phyloP scores from a whole-genome alignment of 345 rosid genomes.

The Erysimum cheiranthoides region DNA sequence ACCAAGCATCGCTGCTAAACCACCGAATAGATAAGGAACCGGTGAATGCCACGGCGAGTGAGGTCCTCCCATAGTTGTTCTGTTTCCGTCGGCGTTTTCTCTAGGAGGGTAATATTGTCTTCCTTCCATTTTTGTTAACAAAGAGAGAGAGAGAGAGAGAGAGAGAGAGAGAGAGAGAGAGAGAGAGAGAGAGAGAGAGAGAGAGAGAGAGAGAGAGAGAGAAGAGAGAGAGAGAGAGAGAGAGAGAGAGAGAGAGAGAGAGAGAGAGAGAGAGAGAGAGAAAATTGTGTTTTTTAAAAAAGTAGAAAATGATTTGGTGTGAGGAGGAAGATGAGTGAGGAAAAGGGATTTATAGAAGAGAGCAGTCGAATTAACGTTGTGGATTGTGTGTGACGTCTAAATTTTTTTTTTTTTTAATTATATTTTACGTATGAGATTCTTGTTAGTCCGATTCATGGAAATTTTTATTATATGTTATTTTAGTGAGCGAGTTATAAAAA shows the following conservation, averaged over 20 bases:
- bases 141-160: not conserved
- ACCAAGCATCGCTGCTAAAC: constrained; percentile 93
- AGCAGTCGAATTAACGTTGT: constrained; percentile 30
- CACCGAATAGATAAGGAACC: constrained; percentile 90
- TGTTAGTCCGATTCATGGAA: not conserved
- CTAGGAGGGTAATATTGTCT: constrained; percentile 51
- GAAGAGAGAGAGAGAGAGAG: not conserved
- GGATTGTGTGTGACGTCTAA: constrained; percentile 38
- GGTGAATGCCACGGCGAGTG: constrained; percentile 96
- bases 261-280: not conserved
- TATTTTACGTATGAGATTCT: constrained; percentile 30
- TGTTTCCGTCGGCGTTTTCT: constrained; percentile 37
- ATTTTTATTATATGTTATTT: constrained; percentile 5
- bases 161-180: not conserved
- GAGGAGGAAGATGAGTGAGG: constrained; percentile 38
- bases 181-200: not conserved
- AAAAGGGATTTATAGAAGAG: constrained; percentile 45
- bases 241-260: not conserved
- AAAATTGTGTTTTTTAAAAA: not conserved
- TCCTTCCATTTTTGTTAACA: constrained; percentile 49
- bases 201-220: not conserved
- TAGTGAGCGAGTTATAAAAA: not conserved
- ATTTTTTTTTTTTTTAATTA: constrained; percentile 1
- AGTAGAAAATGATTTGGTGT: constrained; percentile 40
- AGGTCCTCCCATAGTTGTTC: constrained; percentile 36